Conservation (phyloP, 371 early-diverging fungal genomes). For the Mucor mucedo region DNA sequence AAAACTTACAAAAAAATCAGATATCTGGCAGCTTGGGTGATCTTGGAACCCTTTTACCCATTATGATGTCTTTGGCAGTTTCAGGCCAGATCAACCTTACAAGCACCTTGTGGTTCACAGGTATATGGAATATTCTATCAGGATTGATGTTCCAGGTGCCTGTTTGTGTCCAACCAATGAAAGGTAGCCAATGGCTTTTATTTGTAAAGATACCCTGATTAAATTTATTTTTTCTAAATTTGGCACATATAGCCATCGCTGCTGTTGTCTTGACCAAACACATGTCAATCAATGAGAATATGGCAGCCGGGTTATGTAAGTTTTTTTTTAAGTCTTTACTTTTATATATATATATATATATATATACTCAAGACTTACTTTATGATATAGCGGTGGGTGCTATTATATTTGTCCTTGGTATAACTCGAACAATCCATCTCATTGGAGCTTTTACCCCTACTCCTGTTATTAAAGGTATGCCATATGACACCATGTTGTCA, state of each 20-base stretch:
- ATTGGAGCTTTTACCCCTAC: constrained; percentile 77
- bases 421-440: constrained; percentile 75
- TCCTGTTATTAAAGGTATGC: constrained; percentile 75
- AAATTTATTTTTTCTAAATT: background rate
- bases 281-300: constrained; percentile 73
- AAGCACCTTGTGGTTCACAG: constrained; percentile 86
- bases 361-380: too few species aligned
- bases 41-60: constrained; percentile 87
- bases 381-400: constrained; percentile 58
- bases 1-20: constrained; percentile 22
- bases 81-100: constrained; percentile 80
- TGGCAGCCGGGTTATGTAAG: constrained; percentile 72
- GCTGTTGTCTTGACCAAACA: constrained; percentile 78
- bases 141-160: constrained; percentile 83
- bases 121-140: constrained; percentile 85
- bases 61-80: constrained; percentile 80
- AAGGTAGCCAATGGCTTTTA: constrained; percentile 53
- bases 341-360: too few species aligned
- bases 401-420: constrained; percentile 70
- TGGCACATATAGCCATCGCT: constrained; percentile 67
- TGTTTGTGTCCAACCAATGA: constrained; percentile 88
- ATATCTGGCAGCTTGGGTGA: constrained; percentile 82
- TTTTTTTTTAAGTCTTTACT: background rate
- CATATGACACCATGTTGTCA: constrained; percentile 12
- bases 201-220: background rate